phyloP scores from a whole-genome alignment of 768 basidiomycete genomes.

The Hydnum rufescens region DNA sequence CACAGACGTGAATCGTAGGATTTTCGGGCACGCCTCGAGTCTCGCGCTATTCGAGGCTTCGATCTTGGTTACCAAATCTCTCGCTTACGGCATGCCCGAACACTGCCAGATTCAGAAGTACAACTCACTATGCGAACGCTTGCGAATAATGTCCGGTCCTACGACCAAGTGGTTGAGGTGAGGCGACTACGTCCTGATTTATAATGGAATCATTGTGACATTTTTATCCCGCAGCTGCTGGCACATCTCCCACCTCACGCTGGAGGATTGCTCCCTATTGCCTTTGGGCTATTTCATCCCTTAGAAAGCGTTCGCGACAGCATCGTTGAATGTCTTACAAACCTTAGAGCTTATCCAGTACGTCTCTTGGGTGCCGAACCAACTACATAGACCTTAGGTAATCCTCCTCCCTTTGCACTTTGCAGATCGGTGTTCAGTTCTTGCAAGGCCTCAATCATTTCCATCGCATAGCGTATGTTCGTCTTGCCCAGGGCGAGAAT shows the following conservation, averaged over 20 bases:
- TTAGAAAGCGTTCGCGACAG: slow-evolving; percentile 51
- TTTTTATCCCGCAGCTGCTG: slow-evolving; percentile 38
- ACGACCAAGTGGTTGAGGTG: slow-evolving; percentile 84
- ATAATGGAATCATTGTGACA: slow-evolving; percentile 5
- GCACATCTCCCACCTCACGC: slow-evolving; percentile 51
- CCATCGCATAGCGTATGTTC: slow-evolving; percentile 17
- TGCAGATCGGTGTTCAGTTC: slow-evolving; percentile 17
- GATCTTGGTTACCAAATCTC: slow-evolving; percentile 77
- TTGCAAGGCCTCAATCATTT: slow-evolving; percentile 17
- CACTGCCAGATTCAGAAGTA: slow-evolving; percentile 52
- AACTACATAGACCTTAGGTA: neutral
- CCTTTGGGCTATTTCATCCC: slow-evolving; percentile 84
- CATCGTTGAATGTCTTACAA: slow-evolving; percentile 70
- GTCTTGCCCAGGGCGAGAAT: neutral
- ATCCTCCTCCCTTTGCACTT: too few relatives aligned
- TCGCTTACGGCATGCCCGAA: slow-evolving; percentile 54
- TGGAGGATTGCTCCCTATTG: slow-evolving; percentile 69
- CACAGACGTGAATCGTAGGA: slow-evolving; percentile 30
- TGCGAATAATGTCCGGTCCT: slow-evolving; percentile 48
- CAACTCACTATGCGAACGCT: slow-evolving; percentile 56
- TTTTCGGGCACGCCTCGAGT: slow-evolving; percentile 32
- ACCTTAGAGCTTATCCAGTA: slow-evolving; percentile 58
- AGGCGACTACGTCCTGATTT: slow-evolving; percentile 12
- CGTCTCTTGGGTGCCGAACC: slow-evolving; percentile 13
- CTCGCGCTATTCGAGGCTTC: slow-evolving; percentile 50